Conservation (phyloP, 192 early-diverging fungal genomes). For the Linnemannia elongata region DNA sequence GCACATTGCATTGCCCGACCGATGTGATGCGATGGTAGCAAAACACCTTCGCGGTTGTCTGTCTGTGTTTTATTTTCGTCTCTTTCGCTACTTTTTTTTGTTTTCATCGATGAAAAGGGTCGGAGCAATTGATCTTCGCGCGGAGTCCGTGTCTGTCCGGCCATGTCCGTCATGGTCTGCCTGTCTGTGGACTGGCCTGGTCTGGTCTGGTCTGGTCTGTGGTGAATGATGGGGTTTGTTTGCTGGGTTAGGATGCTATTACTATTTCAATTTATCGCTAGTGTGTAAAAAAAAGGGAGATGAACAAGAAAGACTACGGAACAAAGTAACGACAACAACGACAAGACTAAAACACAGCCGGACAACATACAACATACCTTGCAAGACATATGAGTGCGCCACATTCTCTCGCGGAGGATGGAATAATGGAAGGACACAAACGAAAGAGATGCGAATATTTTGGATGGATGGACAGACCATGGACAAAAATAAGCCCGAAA, state of each 20-base stretch:
- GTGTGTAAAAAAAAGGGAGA: neutral
- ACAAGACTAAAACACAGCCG: no score
- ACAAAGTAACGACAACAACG: neutral
- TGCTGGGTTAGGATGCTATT: neutral
- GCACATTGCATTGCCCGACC: neutral
- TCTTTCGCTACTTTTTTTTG: neutral
- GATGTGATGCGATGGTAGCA: neutral
- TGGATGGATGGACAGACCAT: neutral
- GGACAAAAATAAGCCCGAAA: conserved; percentile 1
- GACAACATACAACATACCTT: neutral
- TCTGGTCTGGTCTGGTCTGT: neutral
- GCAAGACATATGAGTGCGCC: neutral
- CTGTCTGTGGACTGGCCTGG: neutral
- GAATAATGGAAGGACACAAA: no score
- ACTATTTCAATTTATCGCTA: neutral
- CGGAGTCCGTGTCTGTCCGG: neutral
- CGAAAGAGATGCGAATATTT: neutral
- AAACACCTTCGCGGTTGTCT: neutral
- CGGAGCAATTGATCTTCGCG: neutral
- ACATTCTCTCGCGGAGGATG: no score
- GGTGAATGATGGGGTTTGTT: neutral
- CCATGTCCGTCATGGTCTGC: neutral
- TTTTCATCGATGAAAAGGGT: neutral
- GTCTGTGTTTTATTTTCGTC: neutral
- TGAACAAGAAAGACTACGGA: neutral